Evolutionary conservation across 495 filamentous ascomycete genomes (phyloP).

Genomic region (Haplographium delicatum): DNA sequence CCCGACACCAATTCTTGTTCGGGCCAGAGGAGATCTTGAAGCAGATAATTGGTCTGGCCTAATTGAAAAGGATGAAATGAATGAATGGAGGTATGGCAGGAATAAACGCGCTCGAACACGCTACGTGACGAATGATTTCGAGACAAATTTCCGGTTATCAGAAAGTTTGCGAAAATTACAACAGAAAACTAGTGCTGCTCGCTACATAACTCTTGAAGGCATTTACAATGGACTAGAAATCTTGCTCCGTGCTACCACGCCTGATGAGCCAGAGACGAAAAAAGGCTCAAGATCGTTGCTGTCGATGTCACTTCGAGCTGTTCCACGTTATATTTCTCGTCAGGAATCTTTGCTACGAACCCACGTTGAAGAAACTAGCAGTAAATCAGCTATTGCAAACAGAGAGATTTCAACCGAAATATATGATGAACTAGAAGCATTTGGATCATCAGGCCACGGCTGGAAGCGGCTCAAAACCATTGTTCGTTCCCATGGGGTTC

Average conservation of each 20-base stretch:
- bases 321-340: slow-evolving; percentile 58
- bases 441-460: slow-evolving; percentile 48
- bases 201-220: slow-evolving; percentile 30
- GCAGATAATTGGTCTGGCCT: too few relatives aligned
- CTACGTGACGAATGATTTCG: not conserved
- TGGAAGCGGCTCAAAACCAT: slow-evolving; percentile 62
- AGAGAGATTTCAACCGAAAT: slow-evolving; percentile 42
- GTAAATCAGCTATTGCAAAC: slow-evolving; percentile 32
- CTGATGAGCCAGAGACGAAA: slow-evolving; percentile 1
- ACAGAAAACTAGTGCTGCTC: slow-evolving; percentile 10
- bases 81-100: not conserved
- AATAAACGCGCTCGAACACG: slow-evolving; percentile 4
- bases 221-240: slow-evolving; percentile 44
- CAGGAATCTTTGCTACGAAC: slow-evolving; percentile 48
- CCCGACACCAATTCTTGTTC: slow-evolving; percentile 22
- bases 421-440: slow-evolving; percentile 61
- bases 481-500: slow-evolving; percentile 62
- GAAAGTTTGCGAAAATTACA: slow-evolving; percentile 16
- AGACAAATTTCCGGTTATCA: slow-evolving; percentile 13
- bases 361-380: slow-evolving; percentile 46
- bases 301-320: slow-evolving; percentile 56
- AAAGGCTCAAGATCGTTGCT: slow-evolving; percentile 53
- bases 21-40: slow-evolving; percentile 14
- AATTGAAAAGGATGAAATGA: too few relatives aligned
- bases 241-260: slow-evolving; percentile 40